Conservation (phyloP, 139 green algal species). For the Limnomonas spitsbergensis region DNA sequence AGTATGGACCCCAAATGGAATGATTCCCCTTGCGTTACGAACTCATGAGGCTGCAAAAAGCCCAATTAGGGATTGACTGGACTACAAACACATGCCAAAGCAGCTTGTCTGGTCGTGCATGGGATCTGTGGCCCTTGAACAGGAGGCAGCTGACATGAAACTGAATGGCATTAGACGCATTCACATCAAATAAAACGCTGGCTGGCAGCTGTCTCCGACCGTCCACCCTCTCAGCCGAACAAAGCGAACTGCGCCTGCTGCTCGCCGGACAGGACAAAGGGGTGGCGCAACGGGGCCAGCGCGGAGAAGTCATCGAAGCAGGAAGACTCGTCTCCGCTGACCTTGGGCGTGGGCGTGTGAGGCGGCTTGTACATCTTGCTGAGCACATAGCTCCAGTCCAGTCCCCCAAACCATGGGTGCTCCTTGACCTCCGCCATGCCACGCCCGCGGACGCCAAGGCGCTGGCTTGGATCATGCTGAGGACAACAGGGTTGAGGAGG, state of each 20-base stretch:
- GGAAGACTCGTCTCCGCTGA: slow-evolving; percentile 52
- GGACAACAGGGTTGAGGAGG: background rate
- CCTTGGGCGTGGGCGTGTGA: slow-evolving; percentile 18
- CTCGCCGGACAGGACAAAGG: slow-evolving; percentile 41
- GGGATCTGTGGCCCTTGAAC: too few relatives aligned
- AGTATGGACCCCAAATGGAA: too few relatives aligned
- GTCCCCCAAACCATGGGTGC: slow-evolving; percentile 60
- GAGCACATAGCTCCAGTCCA: slow-evolving; percentile 42
- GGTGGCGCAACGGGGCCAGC: slow-evolving; percentile 50
- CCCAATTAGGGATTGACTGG: too few relatives aligned
- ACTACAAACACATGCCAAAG: too few relatives aligned
- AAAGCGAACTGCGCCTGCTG: slow-evolving; percentile 8
- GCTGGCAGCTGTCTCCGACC: too few relatives aligned
- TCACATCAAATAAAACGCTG: too few relatives aligned
- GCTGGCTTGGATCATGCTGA: slow-evolving; percentile 18
- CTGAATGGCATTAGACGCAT: too few relatives aligned
- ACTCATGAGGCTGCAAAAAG: too few relatives aligned
- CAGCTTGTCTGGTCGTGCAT: too few relatives aligned
- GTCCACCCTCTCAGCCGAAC: too few relatives aligned
- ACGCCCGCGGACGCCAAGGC: background rate
- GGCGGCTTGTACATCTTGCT: slow-evolving; percentile 31
- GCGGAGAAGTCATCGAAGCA: slow-evolving; percentile 72
- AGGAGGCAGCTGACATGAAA: too few relatives aligned
- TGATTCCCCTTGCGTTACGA: too few relatives aligned
- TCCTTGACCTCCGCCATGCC: slow-evolving; percentile 51